These are phyloP conservation scores for Glonium stellatum DNA, from an alignment of 495 filamentous ascomycete species.

Conservation along the genomic window DNA sequence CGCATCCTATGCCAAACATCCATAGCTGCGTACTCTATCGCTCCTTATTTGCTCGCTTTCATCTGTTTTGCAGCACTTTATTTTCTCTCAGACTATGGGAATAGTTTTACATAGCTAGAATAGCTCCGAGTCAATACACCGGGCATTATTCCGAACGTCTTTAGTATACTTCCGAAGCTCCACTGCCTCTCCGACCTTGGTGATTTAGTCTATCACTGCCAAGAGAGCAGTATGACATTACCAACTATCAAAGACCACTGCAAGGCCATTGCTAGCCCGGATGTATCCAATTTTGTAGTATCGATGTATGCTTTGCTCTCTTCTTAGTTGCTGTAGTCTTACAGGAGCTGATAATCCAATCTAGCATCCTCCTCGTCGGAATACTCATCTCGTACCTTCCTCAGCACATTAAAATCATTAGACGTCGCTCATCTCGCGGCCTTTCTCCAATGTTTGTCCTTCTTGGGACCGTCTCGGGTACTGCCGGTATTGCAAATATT, in stretches of 20 bases:
- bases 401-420: constrained; percentile 86
- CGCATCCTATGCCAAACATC: background rate
- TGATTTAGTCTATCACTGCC: background rate
- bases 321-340: background rate
- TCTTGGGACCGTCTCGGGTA: constrained; percentile 80
- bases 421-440: constrained; percentile 81
- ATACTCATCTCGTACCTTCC: constrained; percentile 92
- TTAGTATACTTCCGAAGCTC: too few relatives aligned
- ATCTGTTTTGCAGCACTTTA: too few relatives aligned
- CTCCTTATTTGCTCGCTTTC: too few relatives aligned
- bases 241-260: background rate
- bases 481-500: constrained; percentile 85
- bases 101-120: too few relatives aligned
- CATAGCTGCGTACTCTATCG: background rate
- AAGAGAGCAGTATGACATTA: background rate
- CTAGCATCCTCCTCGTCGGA: constrained; percentile 76
- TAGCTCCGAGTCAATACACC: too few relatives aligned
- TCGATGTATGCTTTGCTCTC: background rate
- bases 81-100: too few relatives aligned
- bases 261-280: background rate
- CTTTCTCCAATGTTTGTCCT: constrained; percentile 92
- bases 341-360: background rate
- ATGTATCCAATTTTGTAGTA: background rate
- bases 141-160: too few relatives aligned
- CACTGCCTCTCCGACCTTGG: background rate